phyloP scores from a whole-genome alignment of 1,284 basidiomycete genomes.

The Ustilago hordei region DNA sequence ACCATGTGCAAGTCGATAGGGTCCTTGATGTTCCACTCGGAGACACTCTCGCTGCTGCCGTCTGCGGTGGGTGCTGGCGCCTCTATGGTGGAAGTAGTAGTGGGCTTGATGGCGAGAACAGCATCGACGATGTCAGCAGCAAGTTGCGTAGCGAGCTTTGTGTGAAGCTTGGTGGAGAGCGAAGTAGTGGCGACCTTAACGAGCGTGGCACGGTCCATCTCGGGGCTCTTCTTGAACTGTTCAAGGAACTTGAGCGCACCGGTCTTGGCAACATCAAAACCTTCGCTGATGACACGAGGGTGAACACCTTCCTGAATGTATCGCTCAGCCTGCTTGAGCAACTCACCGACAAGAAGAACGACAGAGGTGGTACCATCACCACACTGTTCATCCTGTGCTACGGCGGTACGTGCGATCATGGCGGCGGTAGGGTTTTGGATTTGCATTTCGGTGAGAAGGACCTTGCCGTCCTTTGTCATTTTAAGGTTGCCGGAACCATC shows the following conservation, averaged over 20 bases:
- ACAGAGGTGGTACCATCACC: slow-evolving; percentile 99
- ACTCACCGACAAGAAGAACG: slow-evolving; percentile 94
- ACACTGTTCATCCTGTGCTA: slow-evolving; percentile 98
- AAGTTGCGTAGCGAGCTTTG: slow-evolving; percentile 85
- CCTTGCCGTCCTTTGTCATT: slow-evolving; percentile 99
- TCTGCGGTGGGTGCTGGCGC: slow-evolving; percentile 58
- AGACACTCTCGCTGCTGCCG: slow-evolving; percentile 60
- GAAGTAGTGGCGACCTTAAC: slow-evolving; percentile 94
- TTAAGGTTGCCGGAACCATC: slow-evolving; percentile 99
- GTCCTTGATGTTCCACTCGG: slow-evolving; percentile 64
- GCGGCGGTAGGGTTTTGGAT: slow-evolving; percentile 98
- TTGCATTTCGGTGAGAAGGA: slow-evolving; percentile 99
- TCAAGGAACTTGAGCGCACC: slow-evolving; percentile 95
- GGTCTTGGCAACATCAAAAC: slow-evolving; percentile 97
- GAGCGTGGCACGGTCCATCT: slow-evolving; percentile 86
- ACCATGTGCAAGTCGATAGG: slow-evolving; percentile 99
- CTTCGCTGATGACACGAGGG: slow-evolving; percentile 93
- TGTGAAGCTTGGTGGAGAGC: slow-evolving; percentile 90
- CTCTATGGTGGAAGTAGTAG: slow-evolving; percentile 47
- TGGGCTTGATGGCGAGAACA: slow-evolving; percentile 82
- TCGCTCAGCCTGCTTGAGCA: slow-evolving; percentile 96
- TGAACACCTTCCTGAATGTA: slow-evolving; percentile 99
- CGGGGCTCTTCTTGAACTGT: slow-evolving; percentile 80
- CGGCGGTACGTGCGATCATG: slow-evolving; percentile 98
- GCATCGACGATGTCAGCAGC: slow-evolving; percentile 95